Evolutionary conservation across 1,284 basidiomycete species (phyloP).

Genomic region (Sporisorium graminicola): DNA sequence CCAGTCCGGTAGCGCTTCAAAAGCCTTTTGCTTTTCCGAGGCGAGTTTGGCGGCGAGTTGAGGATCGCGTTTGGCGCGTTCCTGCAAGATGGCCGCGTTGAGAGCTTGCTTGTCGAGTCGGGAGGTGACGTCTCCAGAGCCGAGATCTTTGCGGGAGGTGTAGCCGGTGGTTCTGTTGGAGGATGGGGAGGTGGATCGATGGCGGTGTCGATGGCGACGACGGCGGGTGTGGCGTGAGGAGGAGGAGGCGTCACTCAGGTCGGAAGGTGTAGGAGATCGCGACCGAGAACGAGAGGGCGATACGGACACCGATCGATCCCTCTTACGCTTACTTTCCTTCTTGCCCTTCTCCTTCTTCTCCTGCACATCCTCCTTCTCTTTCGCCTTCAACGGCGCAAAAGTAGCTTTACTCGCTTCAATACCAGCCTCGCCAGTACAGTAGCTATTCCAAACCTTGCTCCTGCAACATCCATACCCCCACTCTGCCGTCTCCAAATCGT

Average conservation of each 20-base stretch:
- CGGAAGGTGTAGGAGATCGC: background rate
- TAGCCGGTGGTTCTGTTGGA: slow-evolving; percentile 5
- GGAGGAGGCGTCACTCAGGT: background rate
- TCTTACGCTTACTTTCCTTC: slow-evolving; percentile 1
- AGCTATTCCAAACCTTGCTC: slow-evolving; percentile 85
- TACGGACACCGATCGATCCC: background rate
- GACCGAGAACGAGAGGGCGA: slow-evolving; percentile 1
- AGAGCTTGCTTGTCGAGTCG: slow-evolving; percentile 43
- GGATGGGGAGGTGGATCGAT: background rate
- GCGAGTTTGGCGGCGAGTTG: slow-evolving; percentile 21
- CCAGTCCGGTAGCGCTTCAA: slow-evolving; percentile 53
- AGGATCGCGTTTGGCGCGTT: slow-evolving; percentile 35
- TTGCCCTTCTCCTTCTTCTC: background rate
- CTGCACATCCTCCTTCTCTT: background rate
- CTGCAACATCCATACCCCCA: slow-evolving; percentile 99
- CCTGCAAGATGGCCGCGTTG: slow-evolving; percentile 32
- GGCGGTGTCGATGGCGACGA: background rate
- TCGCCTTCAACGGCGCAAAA: background rate
- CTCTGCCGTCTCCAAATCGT: slow-evolving; percentile 77
- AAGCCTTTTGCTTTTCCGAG: background rate
- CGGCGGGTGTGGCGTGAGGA: background rate
- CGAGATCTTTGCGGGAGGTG: slow-evolving; percentile 12
- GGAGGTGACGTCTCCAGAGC: slow-evolving; percentile 10
- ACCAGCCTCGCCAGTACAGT: slow-evolving; percentile 90
- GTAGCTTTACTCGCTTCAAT: slow-evolving; percentile 78